phyloP scores from a whole-genome alignment of 116 monocot species.

The Dioscorea cayenensis region DNA sequence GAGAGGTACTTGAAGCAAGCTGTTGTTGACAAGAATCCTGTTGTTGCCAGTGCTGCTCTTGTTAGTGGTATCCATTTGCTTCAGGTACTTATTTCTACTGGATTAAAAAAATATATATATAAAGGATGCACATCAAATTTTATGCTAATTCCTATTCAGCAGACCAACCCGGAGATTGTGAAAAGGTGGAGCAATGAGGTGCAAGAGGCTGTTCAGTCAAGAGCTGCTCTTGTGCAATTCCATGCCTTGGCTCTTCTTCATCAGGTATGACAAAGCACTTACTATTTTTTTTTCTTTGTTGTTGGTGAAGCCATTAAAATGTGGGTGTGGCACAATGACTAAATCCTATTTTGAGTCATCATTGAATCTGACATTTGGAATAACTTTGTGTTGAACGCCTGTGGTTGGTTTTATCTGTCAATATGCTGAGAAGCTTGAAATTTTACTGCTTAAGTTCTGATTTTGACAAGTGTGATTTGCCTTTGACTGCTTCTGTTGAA shows the following conservation, averaged over 20 bases:
- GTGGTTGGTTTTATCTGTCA: no score
- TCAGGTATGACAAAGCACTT: conserved; percentile 41
- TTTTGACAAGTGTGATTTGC: no score
- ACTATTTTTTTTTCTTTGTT: no score
- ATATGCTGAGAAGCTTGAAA: no score
- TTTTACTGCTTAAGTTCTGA: no score
- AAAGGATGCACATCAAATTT: no score
- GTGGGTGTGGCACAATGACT: no score
- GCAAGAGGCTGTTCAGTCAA: conserved; percentile 98
- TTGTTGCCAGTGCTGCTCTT: conserved; percentile 97
- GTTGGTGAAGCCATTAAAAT: no score
- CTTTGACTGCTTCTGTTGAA: no score
- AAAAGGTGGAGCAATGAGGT: conserved; percentile 99
- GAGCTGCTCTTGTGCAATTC: conserved; percentile 96
- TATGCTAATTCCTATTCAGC: neutral
- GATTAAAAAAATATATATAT: neutral
- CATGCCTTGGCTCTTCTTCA: conserved; percentile 96
- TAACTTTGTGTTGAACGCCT: no score
- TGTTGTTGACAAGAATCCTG: conserved; percentile 96
- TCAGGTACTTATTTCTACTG: conserved; percentile 50
- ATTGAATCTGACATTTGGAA: no score
- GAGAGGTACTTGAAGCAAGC: conserved; percentile 99
- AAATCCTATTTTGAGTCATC: no score
- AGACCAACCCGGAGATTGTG: conserved; percentile 96
- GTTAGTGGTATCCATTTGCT: conserved; percentile 95